Evolutionary conservation across 345 rosid genomes (phyloP).

Genomic region (Linum lewisii): DNA sequence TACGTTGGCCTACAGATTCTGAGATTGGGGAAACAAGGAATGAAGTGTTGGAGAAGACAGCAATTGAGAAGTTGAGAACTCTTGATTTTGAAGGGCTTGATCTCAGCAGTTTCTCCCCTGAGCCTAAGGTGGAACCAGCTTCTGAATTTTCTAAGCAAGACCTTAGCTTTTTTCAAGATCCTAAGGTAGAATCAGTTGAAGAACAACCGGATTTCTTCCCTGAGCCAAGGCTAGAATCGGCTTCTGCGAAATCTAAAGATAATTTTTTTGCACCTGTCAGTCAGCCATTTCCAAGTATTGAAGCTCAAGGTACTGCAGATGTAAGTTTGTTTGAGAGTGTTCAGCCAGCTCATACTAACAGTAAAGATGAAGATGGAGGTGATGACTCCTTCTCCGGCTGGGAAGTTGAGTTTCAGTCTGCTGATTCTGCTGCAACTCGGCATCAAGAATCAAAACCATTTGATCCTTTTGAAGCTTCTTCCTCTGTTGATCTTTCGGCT

Average conservation of each 20-base stretch:
- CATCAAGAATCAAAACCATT: constrained; percentile 23
- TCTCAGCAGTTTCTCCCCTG: constrained; percentile 35
- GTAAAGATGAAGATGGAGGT: constrained; percentile 17
- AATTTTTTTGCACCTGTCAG: constrained; percentile 4
- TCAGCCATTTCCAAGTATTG: constrained; percentile 9
- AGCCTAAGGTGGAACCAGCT: constrained; percentile 23
- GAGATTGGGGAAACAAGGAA: constrained; percentile 24
- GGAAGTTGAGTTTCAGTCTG: constrained; percentile 33
- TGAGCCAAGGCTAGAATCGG: constrained; percentile 26
- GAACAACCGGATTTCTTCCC: constrained; percentile 17
- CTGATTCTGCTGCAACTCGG: constrained; percentile 19
- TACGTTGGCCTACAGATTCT: constrained; percentile 40
- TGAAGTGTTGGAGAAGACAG: constrained; percentile 12
- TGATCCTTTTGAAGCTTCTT: constrained; percentile 36
- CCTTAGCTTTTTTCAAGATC: neutral
- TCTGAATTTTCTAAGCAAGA: constrained; percentile 18
- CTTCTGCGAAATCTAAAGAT: constrained; percentile 20
- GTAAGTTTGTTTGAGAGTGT: constrained; percentile 34
- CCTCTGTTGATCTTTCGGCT: constrained; percentile 37
- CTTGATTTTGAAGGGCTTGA: constrained; percentile 42
- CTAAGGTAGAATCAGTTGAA: neutral
- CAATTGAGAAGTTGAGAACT: constrained; percentile 17
- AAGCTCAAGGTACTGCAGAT: constrained; percentile 22
- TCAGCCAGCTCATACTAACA: constrained; percentile 27
- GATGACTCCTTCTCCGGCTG: constrained; percentile 14